phyloP scores from a whole-genome alignment of 108 stramenopile genomes.

The Licmophora abbreviata region DNA sequence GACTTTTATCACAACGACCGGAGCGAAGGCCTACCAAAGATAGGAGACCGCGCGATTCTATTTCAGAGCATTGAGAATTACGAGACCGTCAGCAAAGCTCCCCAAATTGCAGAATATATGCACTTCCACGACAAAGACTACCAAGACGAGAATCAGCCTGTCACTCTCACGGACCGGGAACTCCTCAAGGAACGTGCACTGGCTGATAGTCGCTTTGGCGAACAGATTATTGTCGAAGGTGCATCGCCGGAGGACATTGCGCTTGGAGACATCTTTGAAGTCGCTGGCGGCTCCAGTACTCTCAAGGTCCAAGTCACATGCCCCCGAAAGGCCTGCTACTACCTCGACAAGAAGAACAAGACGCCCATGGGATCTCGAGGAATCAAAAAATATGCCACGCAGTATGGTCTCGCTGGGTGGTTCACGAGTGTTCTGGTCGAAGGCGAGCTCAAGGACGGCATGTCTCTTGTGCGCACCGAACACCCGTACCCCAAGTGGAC shows the following conservation, averaged over 20 bases:
- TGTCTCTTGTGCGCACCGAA: slow-evolving; percentile 6
- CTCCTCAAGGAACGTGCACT: too few relatives aligned
- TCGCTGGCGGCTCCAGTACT: slow-evolving; percentile 12
- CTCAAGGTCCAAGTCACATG: slow-evolving; percentile 20
- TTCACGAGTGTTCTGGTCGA: slow-evolving; percentile 17
- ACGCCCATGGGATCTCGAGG: slow-evolving; percentile 16
- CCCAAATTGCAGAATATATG: too few relatives aligned
- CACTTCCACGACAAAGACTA: too few relatives aligned
- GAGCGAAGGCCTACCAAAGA: too few relatives aligned
- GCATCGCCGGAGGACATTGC: slow-evolving; percentile 9
- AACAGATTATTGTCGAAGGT: slow-evolving; percentile 21
- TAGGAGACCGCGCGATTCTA: too few relatives aligned
- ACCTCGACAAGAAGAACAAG: slow-evolving; percentile 15
- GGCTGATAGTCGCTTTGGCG: slow-evolving; percentile 17
- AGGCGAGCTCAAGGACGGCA: slow-evolving; percentile 21
- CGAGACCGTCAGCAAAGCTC: too few relatives aligned
- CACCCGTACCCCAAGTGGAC: slow-evolving; percentile 32
- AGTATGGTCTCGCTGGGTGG: slow-evolving; percentile 19
- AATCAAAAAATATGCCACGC: slow-evolving; percentile 2
- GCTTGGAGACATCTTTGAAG: slow-evolving; percentile 32
- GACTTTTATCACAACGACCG: too few relatives aligned
- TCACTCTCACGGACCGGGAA: too few relatives aligned
- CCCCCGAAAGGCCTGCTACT: slow-evolving; percentile 17
- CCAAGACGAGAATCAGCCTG: too few relatives aligned
- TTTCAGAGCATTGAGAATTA: too few relatives aligned